Percentiles rank a stretch among this genome's conserved stretches.
Evolutionary conservation across 2,329 filamentous ascomycete genomes (phyloP).

Genomic region (Colletotrichum musicola): DNA sequence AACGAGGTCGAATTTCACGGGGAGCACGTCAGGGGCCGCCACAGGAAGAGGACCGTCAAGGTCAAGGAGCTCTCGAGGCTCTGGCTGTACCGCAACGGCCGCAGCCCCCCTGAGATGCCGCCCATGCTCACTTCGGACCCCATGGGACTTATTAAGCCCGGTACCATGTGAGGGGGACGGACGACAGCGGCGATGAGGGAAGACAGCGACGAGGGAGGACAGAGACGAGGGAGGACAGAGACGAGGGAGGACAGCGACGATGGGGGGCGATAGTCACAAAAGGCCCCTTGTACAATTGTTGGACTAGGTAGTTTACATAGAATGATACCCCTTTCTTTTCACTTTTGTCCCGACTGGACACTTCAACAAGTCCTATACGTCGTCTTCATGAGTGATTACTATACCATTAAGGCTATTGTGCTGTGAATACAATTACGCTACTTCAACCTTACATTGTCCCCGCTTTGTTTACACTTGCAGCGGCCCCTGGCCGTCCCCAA

Average conservation of each 20-base stretch:
- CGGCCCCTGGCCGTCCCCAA: constrained; percentile 49
- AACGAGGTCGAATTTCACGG: constrained; percentile 56
- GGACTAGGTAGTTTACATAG: background rate
- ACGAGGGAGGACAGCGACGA: too few species aligned
- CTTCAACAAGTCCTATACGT: too few species aligned
- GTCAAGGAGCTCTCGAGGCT: constrained; percentile 73
- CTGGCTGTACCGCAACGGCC: constrained; percentile 73
- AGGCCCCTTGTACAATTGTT: too few species aligned
- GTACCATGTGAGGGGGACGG: constrained; percentile 48
- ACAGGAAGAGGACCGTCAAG: constrained; percentile 53
- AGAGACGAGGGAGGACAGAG: too few species aligned
- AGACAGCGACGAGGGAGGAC: too few species aligned
- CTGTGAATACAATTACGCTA: background rate
- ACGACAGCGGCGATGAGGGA: background rate
- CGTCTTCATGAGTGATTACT: too few species aligned
- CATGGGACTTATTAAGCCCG: constrained; percentile 53
- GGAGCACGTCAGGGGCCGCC: constrained; percentile 43
- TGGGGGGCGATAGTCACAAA: too few species aligned
- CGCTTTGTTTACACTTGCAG: constrained; percentile 30
- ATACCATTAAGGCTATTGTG: too few species aligned
- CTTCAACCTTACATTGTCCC: background rate
- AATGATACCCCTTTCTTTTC: constrained; percentile 26
- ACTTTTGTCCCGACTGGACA: too few species aligned
- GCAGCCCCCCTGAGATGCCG: constrained; percentile 60
- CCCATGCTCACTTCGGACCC: constrained; percentile 49